Evolutionary conservation across 2,329 filamentous ascomycete species (phyloP).

Genomic region (Talaromyces pinophilus): DNA sequence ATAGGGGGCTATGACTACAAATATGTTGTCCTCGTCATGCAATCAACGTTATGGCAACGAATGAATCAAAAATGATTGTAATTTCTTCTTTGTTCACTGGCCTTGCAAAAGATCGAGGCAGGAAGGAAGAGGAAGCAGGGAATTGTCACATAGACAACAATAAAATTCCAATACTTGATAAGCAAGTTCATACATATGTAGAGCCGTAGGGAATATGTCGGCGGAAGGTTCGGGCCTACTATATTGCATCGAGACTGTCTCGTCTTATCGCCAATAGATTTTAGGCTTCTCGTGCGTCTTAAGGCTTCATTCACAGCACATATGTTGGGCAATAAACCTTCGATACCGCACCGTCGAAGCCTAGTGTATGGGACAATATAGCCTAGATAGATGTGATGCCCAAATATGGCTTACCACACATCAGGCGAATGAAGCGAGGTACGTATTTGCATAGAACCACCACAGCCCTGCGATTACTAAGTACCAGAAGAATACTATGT

Average conservation of each 20-base stretch:
- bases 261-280: not conserved
- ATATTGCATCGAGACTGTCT: not conserved
- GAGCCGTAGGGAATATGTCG: not conserved
- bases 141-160: conserved; percentile 22
- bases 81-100: conserved; percentile 11
- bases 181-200: not conserved
- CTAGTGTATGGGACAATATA: not conserved
- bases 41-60: conserved; percentile 21
- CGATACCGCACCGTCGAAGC: not conserved
- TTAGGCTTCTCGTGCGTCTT: not conserved
- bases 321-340: not conserved
- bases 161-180: conserved; percentile 21
- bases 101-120: conserved; percentile 23
- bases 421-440: not conserved
- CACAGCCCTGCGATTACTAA: not conserved
- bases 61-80: conserved; percentile 13
- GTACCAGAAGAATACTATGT: not conserved
- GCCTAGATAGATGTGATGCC: not conserved
- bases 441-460: not conserved
- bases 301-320: not conserved
- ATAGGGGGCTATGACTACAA: conserved; percentile 7
- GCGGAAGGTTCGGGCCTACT: not conserved
- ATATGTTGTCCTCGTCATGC: conserved; percentile 21
- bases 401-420: not conserved
- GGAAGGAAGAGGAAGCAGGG: conserved; percentile 10